A percentile compares a stretch with the other conserved stretches of the same genome.
These are phyloP conservation scores for Verticillium zaregamsianum DNA, from an alignment of 2,329 filamentous ascomycete genomes.

Conservation along the genomic window DNA sequence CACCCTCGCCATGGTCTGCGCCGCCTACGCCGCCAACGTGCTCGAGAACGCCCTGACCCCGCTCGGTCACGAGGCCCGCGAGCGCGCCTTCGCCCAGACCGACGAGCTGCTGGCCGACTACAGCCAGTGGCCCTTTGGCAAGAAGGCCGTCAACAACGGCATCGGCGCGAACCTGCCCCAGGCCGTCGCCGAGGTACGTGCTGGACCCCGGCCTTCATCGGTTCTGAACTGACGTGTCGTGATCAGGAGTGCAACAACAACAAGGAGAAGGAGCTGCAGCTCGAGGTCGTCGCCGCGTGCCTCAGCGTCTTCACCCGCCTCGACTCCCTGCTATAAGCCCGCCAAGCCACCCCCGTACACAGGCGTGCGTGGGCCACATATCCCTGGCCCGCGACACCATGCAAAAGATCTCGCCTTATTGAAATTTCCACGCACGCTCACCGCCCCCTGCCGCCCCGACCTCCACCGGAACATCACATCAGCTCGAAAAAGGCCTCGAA, in stretches of 20 bases:
- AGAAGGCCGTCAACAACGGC: slow-evolving; percentile 72
- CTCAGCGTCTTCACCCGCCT: slow-evolving; percentile 96
- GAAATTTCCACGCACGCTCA: neutral
- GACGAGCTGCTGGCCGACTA: slow-evolving; percentile 95
- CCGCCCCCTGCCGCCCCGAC: neutral
- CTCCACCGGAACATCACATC: neutral
- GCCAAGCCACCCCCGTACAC: neutral
- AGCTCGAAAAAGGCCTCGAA: neutral
- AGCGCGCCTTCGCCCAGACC: slow-evolving; percentile 93
- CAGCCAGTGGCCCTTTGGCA: slow-evolving; percentile 94
- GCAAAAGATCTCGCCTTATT: neutral
- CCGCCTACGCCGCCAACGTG: slow-evolving; percentile 95
- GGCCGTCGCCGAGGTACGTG: slow-evolving; percentile 67
- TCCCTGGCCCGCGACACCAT: neutral
- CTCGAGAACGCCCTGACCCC: slow-evolving; percentile 95
- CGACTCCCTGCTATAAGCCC: slow-evolving; percentile 81
- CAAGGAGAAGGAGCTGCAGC: slow-evolving; percentile 92
- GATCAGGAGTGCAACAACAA: slow-evolving; percentile 71
- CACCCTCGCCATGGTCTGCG: slow-evolving; percentile 94
- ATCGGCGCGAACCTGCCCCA: slow-evolving; percentile 91
- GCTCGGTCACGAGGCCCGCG: slow-evolving; percentile 87
- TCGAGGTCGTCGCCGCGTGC: slow-evolving; percentile 96
- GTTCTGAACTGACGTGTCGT: slow-evolving; percentile 12
- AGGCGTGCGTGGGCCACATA: neutral
- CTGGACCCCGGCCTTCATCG: neutral